Evolutionary conservation across 1,284 basidiomycete species (phyloP).

Genomic region (Moniliophthora roreri): DNA sequence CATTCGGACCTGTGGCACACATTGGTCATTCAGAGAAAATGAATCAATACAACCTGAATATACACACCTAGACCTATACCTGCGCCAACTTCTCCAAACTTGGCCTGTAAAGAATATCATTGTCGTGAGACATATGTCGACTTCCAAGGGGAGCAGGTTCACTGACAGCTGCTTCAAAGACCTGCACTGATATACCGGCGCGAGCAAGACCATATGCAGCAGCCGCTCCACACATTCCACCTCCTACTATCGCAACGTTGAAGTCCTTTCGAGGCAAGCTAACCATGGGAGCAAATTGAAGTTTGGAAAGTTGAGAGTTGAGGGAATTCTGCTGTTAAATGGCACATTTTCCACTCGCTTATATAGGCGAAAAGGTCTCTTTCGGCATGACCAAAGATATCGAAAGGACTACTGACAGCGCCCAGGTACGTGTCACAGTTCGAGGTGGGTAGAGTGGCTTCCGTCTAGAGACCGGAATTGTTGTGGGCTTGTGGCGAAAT

Average conservation of each 20-base stretch:
- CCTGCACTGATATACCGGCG: slow-evolving; percentile 42
- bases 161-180: slow-evolving; percentile 51
- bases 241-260: slow-evolving; percentile 39
- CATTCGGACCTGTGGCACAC: slow-evolving; percentile 60
- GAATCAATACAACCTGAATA: neutral
- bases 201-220: slow-evolving; percentile 44
- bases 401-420: no score
- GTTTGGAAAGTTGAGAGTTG: no score
- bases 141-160: neutral
- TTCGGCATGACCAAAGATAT: no score
- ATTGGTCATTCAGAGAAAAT: no score
- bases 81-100: slow-evolving; percentile 40
- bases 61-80: slow-evolving; percentile 49
- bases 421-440: no score
- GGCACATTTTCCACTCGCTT: no score
- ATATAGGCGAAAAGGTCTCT: no score
- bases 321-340: no score
- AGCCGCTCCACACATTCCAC: slow-evolving; percentile 51
- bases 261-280: no score
- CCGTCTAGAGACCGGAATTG: no score
- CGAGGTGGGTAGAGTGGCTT: no score
- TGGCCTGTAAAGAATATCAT: neutral
- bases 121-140: neutral
- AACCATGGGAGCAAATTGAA: no score
- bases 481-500: neutral